These are phyloP conservation scores for Nicotiana sylvestris DNA, from an alignment of 257 asterid species.

Conservation along the genomic window DNA sequence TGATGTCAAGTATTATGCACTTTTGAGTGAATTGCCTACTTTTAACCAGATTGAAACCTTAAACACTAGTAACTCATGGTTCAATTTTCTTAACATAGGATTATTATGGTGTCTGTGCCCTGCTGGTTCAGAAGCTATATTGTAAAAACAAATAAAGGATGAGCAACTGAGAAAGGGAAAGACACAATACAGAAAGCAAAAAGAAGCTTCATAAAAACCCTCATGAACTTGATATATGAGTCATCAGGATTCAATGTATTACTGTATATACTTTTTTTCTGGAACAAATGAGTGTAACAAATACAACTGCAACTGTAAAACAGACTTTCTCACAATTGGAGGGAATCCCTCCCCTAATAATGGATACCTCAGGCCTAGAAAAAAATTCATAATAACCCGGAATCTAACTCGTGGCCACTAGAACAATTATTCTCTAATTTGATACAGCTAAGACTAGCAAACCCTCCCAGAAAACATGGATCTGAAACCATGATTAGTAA, in stretches of 20 bases:
- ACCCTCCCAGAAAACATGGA: neutral
- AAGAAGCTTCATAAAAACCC: neutral
- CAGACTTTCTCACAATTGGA: neutral
- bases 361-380: neutral
- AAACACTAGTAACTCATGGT: neutral
- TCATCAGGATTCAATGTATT: neutral
- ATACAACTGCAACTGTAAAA: neutral
- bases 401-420: neutral
- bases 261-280: neutral
- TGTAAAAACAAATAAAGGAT: neutral
- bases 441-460: neutral
- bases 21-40: too few relatives aligned
- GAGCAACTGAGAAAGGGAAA: neutral
- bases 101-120: neutral
- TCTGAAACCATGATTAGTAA: neutral
- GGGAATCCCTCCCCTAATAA: neutral
- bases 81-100: neutral
- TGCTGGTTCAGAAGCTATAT: too few relatives aligned
- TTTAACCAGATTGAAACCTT: too few relatives aligned
- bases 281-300: neutral
- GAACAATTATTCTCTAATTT: neutral
- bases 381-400: neutral
- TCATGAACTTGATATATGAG: neutral
- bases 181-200: neutral
- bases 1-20: too few relatives aligned